phyloP scores from a whole-genome alignment of 345 rosid species.

The Iberis pinnata region DNA sequence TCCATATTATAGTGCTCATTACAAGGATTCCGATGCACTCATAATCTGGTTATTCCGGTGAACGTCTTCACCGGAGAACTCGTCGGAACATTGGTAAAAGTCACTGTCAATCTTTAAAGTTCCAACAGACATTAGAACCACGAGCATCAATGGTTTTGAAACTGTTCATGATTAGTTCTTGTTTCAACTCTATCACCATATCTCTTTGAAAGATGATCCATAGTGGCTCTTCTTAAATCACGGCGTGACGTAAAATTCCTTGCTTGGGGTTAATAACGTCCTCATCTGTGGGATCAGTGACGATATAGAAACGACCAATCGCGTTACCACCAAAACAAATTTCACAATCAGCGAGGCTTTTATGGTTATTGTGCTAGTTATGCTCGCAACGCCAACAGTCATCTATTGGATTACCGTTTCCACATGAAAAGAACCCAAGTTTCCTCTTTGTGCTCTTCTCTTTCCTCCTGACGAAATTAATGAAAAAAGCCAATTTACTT shows the following conservation, averaged over 20 bases:
- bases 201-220: conserved; percentile 33
- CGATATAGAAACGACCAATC: conserved; percentile 36
- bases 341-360: conserved; percentile 38
- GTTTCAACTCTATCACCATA: conserved; percentile 41
- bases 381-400: conserved; percentile 45
- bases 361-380: conserved; percentile 42
- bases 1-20: too few species aligned
- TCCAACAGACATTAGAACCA: conserved; percentile 35
- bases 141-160: conserved; percentile 48
- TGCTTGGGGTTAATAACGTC: conserved; percentile 38
- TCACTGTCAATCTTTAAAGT: too few species aligned
- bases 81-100: too few species aligned
- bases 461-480: conserved; percentile 6
- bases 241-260: conserved; percentile 40
- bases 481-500: too few species aligned
- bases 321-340: conserved; percentile 39
- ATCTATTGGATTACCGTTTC: conserved; percentile 31
- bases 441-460: conserved; percentile 11
- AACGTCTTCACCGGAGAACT: too few species aligned
- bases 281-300: conserved; percentile 34
- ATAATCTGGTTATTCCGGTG: too few species aligned
- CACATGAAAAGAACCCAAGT: conserved; percentile 23
- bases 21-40: too few species aligned
- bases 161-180: conserved; percentile 48
- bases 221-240: conserved; percentile 36